A percentile compares a stretch with the other conserved stretches of the same genome.
phyloP scores from a whole-genome alignment of 371 early-diverging fungal genomes.

The Aphelidium insulamus region DNA sequence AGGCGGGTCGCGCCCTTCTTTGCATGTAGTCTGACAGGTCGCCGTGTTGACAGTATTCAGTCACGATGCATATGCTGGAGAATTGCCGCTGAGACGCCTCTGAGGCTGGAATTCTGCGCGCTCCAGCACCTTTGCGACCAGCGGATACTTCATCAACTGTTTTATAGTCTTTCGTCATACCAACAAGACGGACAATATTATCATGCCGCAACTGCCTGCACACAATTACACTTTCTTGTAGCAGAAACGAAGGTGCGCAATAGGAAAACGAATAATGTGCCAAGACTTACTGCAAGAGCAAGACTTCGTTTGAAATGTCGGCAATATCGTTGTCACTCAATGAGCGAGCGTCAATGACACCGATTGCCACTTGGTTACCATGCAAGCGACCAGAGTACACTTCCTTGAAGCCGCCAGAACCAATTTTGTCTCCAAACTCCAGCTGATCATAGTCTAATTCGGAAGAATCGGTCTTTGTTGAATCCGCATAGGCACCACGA shows the following conservation, averaged over 20 bases:
- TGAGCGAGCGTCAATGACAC: slow-evolving; percentile 35
- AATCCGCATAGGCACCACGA: too few species aligned
- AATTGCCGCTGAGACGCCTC: too few species aligned
- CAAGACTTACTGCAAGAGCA: slow-evolving; percentile 38
- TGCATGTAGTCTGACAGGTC: slow-evolving; percentile 53
- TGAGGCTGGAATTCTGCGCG: too few species aligned
- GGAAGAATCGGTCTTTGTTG: too few species aligned
- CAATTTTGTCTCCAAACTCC: slow-evolving; percentile 31
- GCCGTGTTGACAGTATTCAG: slow-evolving; percentile 47
- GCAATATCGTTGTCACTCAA: slow-evolving; percentile 40
- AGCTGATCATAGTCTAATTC: slow-evolving; percentile 29
- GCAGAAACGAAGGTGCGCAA: too few species aligned
- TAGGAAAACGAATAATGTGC: too few species aligned
- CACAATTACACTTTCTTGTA: too few species aligned
- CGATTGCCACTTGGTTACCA: slow-evolving; percentile 45
- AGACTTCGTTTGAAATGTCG: slow-evolving; percentile 50
- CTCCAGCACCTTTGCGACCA: too few species aligned
- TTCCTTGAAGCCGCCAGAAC: slow-evolving; percentile 61
- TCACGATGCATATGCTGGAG: slow-evolving; percentile 37
- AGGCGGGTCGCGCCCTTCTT: slow-evolving; percentile 28
- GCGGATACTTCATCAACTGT: too few species aligned
- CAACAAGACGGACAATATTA: slow-evolving; percentile 48
- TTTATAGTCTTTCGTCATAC: too few species aligned
- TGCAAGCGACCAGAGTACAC: slow-evolving; percentile 25
- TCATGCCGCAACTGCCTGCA: slow-evolving; percentile 44